Evolutionary conservation across 2,329 filamentous ascomycete genomes (phyloP).

Genomic region (Aaosphaeria pasadenensis): DNA sequence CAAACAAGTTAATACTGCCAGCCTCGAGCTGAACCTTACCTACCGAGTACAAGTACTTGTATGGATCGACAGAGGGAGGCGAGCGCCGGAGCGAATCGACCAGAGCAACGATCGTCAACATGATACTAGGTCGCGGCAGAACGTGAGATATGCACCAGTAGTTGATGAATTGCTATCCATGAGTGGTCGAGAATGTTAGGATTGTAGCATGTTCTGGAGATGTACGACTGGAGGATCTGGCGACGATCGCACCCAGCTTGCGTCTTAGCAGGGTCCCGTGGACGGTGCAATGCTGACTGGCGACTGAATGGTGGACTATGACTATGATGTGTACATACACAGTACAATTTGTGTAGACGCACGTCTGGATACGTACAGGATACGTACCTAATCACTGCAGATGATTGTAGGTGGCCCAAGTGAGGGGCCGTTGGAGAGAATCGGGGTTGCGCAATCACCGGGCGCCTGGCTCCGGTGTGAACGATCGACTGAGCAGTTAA

Average conservation of each 20-base stretch:
- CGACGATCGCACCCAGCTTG: not conserved
- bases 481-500: slow-evolving; percentile 31
- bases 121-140: not conserved
- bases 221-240: not conserved
- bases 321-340: no score
- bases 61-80: slow-evolving; percentile 34
- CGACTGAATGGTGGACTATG: no score
- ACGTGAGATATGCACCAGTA: slow-evolving; percentile 6
- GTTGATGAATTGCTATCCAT: no score
- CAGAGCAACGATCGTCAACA: slow-evolving; percentile 27
- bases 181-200: no score
- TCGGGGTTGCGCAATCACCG: slow-evolving; percentile 39
- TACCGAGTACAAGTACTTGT: slow-evolving; percentile 1
- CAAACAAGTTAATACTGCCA: slow-evolving; percentile 33
- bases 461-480: slow-evolving; percentile 33
- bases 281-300: no score
- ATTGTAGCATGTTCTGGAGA: slow-evolving; percentile 1
- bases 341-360: no score
- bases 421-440: slow-evolving; percentile 18
- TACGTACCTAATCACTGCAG: no score
- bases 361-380: no score
- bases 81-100: slow-evolving; percentile 37
- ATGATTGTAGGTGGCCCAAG: slow-evolving; percentile 2
- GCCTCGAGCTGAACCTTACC: slow-evolving; percentile 23
- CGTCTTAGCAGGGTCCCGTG: no score